Evolutionary conservation across 371 early-diverging fungal species (phyloP), one percentile per base, ranked within the genome.

Genomic region (Amoeboaphelidium protococcarum): DNA sequence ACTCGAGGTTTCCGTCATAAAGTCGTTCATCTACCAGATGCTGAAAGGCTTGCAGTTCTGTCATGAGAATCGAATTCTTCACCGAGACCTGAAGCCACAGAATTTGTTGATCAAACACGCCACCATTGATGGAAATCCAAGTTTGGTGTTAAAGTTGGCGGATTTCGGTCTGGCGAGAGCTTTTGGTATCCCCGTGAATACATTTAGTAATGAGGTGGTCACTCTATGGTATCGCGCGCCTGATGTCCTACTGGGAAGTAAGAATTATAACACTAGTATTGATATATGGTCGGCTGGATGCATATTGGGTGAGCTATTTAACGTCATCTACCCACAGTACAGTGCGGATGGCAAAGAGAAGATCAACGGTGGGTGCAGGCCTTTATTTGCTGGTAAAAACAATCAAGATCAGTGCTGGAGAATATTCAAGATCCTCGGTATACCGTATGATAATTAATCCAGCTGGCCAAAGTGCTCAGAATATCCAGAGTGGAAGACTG

Each of bases 331-430:
- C n/a, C n/a, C n/a, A n/a, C n/a, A n/a, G n/a, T n/a, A n/a, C n/a
- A n/a, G n/a, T n/a, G n/a, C n/a, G n/a, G n/a, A n/a, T n/a, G n/a
- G n/a, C n/a, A n/a, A n/a, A n/a, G n/a, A n/a, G n/a, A n/a, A n/a
- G n/a, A n/a, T n/a, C n/a, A n/a, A n/a, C n/a, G n/a, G n/a, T n/a
- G 10, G n/a, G n/a, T 92, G 96, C 1, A 59, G 80, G 40, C 95
- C 98, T 1, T 62, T 98, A 27, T 98, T 95, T 58, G 85, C 95
- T 13, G 98, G 98, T 40, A 79, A 78, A 37, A 81, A 76, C 53
- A 85, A 80, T 51, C 71, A 76, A 48, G 91, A 95, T 62, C 89
- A 94, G 59, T 63, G 94, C 26, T 52, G 71, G 49, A 73, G 74
- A 59, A 90, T 95, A 42, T 89, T 85, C 64, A 59, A 60, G 40